Conservation (phyloP, 306 rosid species). For the Oxytropis ochrocephala region DNA sequence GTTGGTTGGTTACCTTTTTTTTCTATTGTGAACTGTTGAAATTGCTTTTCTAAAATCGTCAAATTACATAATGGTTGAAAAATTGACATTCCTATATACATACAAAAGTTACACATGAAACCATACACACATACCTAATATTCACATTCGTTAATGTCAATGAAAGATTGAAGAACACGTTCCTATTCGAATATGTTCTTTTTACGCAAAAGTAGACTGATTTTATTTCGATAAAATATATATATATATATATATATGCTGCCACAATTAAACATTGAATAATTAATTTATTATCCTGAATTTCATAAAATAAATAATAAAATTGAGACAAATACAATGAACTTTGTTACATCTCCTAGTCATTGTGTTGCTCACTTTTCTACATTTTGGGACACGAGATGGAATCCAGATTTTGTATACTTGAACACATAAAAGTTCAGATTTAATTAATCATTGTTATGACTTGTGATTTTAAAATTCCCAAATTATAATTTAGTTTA, state of each 20-base stretch:
- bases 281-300: background rate
- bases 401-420: background rate
- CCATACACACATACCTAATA: background rate
- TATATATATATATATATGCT: no score
- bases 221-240: no score
- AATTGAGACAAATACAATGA: conserved; percentile 7
- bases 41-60: conserved; percentile 13
- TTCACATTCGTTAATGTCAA: conserved; percentile 17
- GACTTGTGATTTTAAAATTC: background rate
- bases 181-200: conserved; percentile 28
- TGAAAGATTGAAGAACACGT: background rate
- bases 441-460: background rate
- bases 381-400: background rate
- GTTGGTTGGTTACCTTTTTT: background rate
- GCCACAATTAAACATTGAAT: background rate
- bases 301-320: background rate
- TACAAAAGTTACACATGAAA: conserved; percentile 38
- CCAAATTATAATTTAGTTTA: background rate
- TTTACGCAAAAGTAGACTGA: background rate
- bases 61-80: background rate
- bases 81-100: conserved; percentile 19
- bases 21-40: no score
- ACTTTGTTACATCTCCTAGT: background rate
- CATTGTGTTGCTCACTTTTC: background rate
- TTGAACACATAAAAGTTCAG: background rate